Evolutionary conservation across 164 flowering plant species (phyloP).

Genomic region (Paratinospora sagittata): DNA sequence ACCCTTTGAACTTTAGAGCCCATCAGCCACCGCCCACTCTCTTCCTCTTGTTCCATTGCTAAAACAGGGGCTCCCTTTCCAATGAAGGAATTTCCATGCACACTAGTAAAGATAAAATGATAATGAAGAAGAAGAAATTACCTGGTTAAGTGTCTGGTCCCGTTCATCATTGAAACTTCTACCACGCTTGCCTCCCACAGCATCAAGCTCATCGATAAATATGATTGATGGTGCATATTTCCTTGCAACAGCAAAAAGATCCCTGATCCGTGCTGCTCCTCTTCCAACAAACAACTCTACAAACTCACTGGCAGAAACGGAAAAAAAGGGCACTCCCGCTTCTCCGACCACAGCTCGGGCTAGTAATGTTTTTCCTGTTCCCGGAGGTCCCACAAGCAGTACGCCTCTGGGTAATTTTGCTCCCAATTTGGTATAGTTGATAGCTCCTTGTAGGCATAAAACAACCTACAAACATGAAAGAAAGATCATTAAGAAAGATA

Average conservation of each 20-base stretch:
- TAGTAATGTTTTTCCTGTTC: constrained; percentile 95
- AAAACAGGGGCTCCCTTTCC: too few relatives aligned
- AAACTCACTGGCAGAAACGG: constrained; percentile 97
- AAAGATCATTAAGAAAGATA: background rate
- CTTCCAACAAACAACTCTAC: constrained; percentile 98
- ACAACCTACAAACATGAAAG: constrained; percentile 50
- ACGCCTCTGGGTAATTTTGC: constrained; percentile 96
- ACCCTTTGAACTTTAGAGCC: too few relatives aligned
- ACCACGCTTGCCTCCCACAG: constrained; percentile 97
- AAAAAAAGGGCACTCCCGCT: constrained; percentile 96
- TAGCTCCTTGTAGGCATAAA: constrained; percentile 79
- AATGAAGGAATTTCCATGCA: too few relatives aligned
- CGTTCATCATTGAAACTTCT: constrained; percentile 98
- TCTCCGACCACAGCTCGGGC: constrained; percentile 99
- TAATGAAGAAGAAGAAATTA: constrained; percentile 15
- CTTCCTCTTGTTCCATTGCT: too few relatives aligned
- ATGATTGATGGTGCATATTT: constrained; percentile 88
- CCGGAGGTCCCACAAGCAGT: constrained; percentile 91
- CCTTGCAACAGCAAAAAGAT: constrained; percentile 78
- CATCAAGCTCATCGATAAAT: constrained; percentile 97
- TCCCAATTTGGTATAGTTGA: constrained; percentile 73
- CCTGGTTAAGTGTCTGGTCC: constrained; percentile 97
- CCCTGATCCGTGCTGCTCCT: constrained; percentile 98
- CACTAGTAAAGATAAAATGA: constrained; percentile 3
- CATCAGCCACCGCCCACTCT: too few relatives aligned